Conservation (phyloP, 495 filamentous ascomycete species). For the Staphylotrichum tortipilum region DNA sequence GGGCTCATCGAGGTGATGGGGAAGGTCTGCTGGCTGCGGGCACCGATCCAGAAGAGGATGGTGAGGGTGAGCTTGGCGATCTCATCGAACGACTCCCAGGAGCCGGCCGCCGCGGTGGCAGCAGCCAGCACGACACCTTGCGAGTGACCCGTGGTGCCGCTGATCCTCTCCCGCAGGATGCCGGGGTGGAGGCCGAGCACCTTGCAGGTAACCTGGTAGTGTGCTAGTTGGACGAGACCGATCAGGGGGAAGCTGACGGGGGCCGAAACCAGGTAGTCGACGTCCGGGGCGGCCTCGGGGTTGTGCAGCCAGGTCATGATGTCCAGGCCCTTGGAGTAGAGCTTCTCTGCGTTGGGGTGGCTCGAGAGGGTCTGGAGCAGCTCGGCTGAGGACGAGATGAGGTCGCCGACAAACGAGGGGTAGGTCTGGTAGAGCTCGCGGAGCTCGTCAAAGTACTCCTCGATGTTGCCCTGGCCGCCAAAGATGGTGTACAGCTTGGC, state of each 20-base stretch:
- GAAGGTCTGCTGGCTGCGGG: constrained; percentile 96
- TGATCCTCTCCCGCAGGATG: constrained; percentile 68
- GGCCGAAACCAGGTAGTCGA: constrained; percentile 91
- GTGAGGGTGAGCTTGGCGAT: constrained; percentile 70
- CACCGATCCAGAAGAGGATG: constrained; percentile 98
- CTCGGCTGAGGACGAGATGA: constrained; percentile 69
- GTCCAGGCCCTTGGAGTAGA: constrained; percentile 92
- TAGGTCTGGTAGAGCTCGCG: constrained; percentile 86
- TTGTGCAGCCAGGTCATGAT: constrained; percentile 86
- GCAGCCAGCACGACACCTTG: constrained; percentile 92
- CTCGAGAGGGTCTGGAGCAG: constrained; percentile 76
- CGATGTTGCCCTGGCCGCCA: constrained; percentile 98
- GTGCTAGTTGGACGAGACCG: constrained; percentile 86
- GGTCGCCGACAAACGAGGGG: constrained; percentile 76
- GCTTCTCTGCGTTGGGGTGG: constrained; percentile 80
- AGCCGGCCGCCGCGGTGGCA: constrained; percentile 76
- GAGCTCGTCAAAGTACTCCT: constrained; percentile 98
- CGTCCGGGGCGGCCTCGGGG: constrained; percentile 80
- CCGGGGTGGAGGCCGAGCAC: constrained; percentile 80
- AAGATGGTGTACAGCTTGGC: constrained; percentile 86
- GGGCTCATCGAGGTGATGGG: constrained; percentile 91
- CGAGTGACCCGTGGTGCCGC: constrained; percentile 90
- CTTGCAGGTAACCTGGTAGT: constrained; percentile 88
- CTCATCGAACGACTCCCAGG: constrained; percentile 82
- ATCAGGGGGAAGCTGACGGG: constrained; percentile 97